Conservation (phyloP, 441 rosid species). For the Sinapis alba region DNA sequence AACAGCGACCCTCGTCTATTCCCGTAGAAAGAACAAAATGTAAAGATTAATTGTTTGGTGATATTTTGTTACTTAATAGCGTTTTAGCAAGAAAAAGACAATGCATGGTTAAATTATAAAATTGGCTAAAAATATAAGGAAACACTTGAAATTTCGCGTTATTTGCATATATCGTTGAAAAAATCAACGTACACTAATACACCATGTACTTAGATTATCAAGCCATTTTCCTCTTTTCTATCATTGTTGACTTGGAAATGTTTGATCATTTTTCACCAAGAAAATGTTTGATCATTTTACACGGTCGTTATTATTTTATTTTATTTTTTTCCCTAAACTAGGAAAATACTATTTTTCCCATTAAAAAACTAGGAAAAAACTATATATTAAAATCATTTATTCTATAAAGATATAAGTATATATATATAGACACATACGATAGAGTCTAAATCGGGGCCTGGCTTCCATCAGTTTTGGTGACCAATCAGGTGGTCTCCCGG, state of each 20-base stretch:
- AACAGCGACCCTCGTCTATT: slow-evolving; percentile 28
- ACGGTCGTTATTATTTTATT: not conserved
- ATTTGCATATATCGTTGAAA: not conserved
- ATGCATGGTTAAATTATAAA: not conserved
- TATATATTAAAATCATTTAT: not conserved
- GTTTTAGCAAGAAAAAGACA: not conserved
- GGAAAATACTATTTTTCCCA: not conserved
- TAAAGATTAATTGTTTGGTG: not conserved
- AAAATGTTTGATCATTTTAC: not conserved
- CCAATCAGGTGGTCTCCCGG: slow-evolving; percentile 27
- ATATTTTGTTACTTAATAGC: not conserved
- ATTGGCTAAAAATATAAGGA: not conserved
- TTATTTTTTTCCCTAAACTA: not conserved
- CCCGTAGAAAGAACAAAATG: not conserved
- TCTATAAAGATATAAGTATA: not conserved
- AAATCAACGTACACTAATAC: slow-evolving; percentile 1
- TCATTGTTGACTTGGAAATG: slow-evolving; percentile 6
- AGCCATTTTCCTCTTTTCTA: not conserved
- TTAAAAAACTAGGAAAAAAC: not conserved
- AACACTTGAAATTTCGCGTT: not conserved
- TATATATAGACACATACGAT: not conserved
- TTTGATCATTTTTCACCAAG: not conserved
- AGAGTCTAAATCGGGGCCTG: slow-evolving; percentile 10
- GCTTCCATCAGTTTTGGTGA: slow-evolving; percentile 22
- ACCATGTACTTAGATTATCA: not conserved